phyloP scores from a whole-genome alignment of 768 basidiomycete genomes.

The Rhodotorula babjevae region DNA sequence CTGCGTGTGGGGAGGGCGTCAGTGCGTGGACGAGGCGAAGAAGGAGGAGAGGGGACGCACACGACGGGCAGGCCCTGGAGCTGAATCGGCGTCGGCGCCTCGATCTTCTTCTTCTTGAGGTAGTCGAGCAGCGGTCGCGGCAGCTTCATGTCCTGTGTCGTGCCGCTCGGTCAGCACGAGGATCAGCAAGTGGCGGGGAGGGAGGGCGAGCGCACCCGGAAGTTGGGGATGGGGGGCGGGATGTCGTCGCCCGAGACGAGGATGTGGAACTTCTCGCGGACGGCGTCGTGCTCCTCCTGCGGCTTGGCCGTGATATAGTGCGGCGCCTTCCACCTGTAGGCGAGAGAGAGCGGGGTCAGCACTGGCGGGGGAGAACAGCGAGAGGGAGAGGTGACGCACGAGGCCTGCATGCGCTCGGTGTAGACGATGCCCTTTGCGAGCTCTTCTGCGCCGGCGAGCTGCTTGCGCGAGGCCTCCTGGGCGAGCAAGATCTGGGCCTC shows the following conservation, averaged over 20 bases:
- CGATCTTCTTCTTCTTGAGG: constrained; percentile 78
- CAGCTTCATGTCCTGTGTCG: constrained; percentile 90
- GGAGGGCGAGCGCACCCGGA: constrained; percentile 55
- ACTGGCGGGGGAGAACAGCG: background rate
- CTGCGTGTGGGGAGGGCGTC: background rate
- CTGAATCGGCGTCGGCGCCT: constrained; percentile 87
- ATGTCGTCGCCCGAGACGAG: constrained; percentile 72
- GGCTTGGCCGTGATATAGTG: constrained; percentile 68
- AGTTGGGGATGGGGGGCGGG: constrained; percentile 86
- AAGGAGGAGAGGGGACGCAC: constrained; percentile 48
- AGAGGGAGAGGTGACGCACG: constrained; percentile 55
- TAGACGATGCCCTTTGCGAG: constrained; percentile 88
- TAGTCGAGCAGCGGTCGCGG: constrained; percentile 76
- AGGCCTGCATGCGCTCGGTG: constrained; percentile 73
- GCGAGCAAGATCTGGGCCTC: constrained; percentile 89
- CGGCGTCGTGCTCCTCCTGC: constrained; percentile 62
- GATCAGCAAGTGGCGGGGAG: background rate
- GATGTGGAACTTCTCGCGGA: constrained; percentile 89
- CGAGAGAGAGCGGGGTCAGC: background rate
- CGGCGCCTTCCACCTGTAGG: constrained; percentile 77
- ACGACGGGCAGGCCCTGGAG: constrained; percentile 94
- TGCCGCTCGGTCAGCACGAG: constrained; percentile 3
- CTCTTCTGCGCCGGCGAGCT: constrained; percentile 87
- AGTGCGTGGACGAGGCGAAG: background rate
- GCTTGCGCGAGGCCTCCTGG: constrained; percentile 74